These are phyloP conservation scores for Cercophora samala DNA, from an alignment of 495 filamentous ascomycete species.

Conservation along the genomic window DNA sequence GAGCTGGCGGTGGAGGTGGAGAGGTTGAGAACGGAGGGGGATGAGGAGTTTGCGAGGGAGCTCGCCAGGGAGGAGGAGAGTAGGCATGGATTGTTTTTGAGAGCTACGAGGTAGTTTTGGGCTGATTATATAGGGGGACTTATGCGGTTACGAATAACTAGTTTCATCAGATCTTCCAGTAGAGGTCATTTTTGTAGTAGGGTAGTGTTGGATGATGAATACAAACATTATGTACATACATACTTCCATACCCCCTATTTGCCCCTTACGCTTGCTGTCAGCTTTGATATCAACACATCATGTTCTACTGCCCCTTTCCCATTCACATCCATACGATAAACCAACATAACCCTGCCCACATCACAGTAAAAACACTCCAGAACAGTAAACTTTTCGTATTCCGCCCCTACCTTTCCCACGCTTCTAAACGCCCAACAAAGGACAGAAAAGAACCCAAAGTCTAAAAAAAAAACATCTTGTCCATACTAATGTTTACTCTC, in stretches of 20 bases:
- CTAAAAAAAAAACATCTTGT: background rate
- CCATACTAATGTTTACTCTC: slow-evolving; percentile 46
- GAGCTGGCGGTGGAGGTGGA: slow-evolving; percentile 23
- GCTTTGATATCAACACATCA: too few relatives aligned
- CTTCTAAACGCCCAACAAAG: background rate
- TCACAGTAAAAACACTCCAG: background rate
- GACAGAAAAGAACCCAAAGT: background rate
- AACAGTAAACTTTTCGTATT: background rate
- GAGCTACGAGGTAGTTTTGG: background rate
- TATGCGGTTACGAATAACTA: too few relatives aligned
- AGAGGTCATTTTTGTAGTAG: too few relatives aligned
- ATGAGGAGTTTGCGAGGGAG: slow-evolving; percentile 38
- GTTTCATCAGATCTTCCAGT: too few relatives aligned
- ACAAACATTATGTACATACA: too few relatives aligned
- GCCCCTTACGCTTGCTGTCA: too few relatives aligned
- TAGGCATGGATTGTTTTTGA: background rate
- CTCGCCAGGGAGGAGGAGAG: slow-evolving; percentile 26
- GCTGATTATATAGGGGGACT: too few relatives aligned
- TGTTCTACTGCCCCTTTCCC: too few relatives aligned
- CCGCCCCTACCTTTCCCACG: background rate
- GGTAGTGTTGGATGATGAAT: too few relatives aligned
- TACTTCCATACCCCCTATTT: too few relatives aligned
- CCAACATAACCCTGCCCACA: background rate
- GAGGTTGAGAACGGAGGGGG: slow-evolving; percentile 31
- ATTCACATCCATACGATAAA: background rate